These are phyloP conservation scores for Dalbergia cochinchinensis DNA, from an alignment of 306 rosid species.

Conservation along the genomic window DNA sequence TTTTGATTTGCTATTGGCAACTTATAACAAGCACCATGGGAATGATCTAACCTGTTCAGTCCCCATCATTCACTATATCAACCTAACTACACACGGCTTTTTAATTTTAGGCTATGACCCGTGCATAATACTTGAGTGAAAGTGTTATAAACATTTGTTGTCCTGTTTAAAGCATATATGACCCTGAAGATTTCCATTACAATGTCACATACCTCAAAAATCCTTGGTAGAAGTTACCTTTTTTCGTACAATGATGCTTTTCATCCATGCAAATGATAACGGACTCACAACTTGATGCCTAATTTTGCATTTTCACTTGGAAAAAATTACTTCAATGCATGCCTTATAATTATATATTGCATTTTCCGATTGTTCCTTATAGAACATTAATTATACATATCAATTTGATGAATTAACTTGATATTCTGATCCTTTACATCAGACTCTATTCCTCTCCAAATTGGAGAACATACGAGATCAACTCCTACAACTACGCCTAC, in stretches of 20 bases:
- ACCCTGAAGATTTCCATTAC: constrained; percentile 13
- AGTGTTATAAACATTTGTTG: neutral
- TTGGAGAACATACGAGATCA: constrained; percentile 46
- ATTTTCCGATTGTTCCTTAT: neutral
- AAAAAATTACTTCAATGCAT: constrained; percentile 21
- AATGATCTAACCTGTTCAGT: too few species aligned
- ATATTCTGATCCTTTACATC: constrained; percentile 24
- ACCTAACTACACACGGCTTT: neutral
- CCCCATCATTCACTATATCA: too few species aligned
- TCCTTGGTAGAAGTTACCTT: neutral
- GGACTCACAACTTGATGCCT: constrained; percentile 25
- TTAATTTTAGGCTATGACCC: neutral
- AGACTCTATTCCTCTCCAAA: constrained; percentile 48
- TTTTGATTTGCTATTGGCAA: too few species aligned
- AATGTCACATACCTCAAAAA: constrained; percentile 13
- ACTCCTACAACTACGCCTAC: constrained; percentile 41
- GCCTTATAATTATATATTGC: constrained; percentile 11
- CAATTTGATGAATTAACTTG: constrained; percentile 35
- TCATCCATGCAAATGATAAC: neutral
- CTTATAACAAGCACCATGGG: too few species aligned
- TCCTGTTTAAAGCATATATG: neutral
- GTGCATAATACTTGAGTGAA: neutral
- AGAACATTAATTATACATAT: constrained; percentile 2
- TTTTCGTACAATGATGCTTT: neutral
- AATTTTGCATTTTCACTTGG: constrained; percentile 3